phyloP scores from a whole-genome alignment of 2,329 filamentous ascomycete genomes.

The Helotiales sp. region DNA sequence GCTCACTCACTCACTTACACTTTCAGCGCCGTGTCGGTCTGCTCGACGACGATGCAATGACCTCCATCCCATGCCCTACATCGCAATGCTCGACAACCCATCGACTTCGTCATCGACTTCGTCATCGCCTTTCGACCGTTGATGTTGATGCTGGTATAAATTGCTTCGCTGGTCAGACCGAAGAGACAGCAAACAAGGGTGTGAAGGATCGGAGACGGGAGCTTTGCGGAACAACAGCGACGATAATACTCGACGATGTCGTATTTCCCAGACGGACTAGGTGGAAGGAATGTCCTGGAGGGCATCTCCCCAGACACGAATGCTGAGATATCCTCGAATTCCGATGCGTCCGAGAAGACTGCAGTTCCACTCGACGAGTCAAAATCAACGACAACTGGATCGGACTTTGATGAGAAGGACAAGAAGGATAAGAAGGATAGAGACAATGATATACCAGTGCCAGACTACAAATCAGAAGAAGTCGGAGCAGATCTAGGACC shows the following conservation, averaged over 20 bases:
- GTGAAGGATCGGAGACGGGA: conserved; percentile 1
- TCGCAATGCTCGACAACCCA: conserved; percentile 22
- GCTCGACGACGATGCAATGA: not conserved
- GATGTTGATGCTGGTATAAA: not conserved
- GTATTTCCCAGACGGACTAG: conserved; percentile 19
- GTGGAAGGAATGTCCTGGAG: not conserved
- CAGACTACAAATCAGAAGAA: conserved; percentile 12
- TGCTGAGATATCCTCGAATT: conserved; percentile 14
- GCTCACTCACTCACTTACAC: not conserved
- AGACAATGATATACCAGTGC: not conserved
- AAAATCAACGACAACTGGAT: not conserved
- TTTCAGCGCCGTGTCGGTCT: not conserved
- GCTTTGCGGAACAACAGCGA: not conserved
- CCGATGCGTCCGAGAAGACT: conserved; percentile 17
- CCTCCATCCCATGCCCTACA: not conserved
- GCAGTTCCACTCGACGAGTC: conserved; percentile 6
- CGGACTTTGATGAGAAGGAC: conserved; percentile 13
- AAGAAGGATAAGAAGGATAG: not conserved
- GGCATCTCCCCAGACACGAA: conserved; percentile 1
- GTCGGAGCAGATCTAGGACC: conserved; percentile 9
- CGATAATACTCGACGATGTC: conserved; percentile 15
- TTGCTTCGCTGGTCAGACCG: conserved; percentile 9
- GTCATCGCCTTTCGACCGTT: not conserved
- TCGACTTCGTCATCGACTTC: not conserved
- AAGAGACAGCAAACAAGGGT: not conserved